Evolutionary conservation across 805 yeast genomes (phyloP).

Genomic region (Wickerhamiella brachini): DNA sequence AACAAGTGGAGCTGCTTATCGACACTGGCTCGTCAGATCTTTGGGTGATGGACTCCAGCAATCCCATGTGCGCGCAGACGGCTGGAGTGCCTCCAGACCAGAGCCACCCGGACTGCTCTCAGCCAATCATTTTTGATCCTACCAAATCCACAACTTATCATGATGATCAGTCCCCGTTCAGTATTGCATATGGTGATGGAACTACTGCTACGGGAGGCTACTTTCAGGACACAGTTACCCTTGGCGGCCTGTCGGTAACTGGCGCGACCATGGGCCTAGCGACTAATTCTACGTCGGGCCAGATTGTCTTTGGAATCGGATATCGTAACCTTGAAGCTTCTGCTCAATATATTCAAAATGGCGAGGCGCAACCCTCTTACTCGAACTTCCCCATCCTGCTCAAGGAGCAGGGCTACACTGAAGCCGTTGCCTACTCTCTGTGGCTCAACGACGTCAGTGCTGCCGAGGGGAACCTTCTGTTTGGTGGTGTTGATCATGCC

Average conservation of each 20-base stretch:
- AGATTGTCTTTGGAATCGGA: slow-evolving; percentile 2
- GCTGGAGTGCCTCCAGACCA: not conserved
- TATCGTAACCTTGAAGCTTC: slow-evolving; percentile 1
- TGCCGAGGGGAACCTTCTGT: slow-evolving; percentile 37
- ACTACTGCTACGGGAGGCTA: slow-evolving; percentile 34
- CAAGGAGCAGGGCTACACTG: slow-evolving; percentile 32
- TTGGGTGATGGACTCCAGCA: slow-evolving; percentile 31
- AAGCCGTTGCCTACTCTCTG: slow-evolving; percentile 31
- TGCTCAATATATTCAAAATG: not conserved
- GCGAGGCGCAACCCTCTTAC: slow-evolving; percentile 24
- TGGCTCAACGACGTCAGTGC: slow-evolving; percentile 30
- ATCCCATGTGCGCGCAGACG: not conserved
- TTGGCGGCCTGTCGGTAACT: slow-evolving; percentile 34
- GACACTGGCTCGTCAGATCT: slow-evolving; percentile 64
- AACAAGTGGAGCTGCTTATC: slow-evolving; percentile 36
- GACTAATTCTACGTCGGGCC: not conserved
- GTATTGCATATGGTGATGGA: slow-evolving; percentile 25
- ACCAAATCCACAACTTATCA: slow-evolving; percentile 16
- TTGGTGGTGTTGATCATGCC: slow-evolving; percentile 56
- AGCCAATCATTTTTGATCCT: slow-evolving; percentile 4
- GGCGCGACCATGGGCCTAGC: slow-evolving; percentile 11
- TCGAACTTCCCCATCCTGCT: slow-evolving; percentile 48
- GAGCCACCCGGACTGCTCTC: not conserved
- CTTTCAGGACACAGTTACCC: slow-evolving; percentile 45
- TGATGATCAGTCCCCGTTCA: slow-evolving; percentile 11